Percentiles rank a stretch among this genome's conserved stretches.
These are phyloP conservation scores for Cicer cuneatum DNA, from an alignment of 306 rosid genomes.

Conservation along the genomic window DNA sequence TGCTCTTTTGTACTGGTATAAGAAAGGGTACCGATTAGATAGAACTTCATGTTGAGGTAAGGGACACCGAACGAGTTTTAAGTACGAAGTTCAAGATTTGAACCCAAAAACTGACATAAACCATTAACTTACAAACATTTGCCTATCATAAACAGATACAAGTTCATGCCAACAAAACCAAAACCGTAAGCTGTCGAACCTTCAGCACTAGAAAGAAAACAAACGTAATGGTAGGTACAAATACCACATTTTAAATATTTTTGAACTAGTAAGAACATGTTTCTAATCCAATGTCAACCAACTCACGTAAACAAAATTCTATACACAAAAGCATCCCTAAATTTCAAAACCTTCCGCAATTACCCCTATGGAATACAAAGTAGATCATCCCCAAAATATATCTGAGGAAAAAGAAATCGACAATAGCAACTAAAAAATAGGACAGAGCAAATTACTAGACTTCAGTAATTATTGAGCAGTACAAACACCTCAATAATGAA, in stretches of 20 bases:
- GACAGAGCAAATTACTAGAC: background rate
- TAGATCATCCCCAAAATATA: background rate
- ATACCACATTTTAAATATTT: background rate
- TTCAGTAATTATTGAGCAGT: background rate
- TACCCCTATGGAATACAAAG: background rate
- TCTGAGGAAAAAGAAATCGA: background rate
- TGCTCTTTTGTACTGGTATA: constrained; percentile 70
- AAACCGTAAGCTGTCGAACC: background rate
- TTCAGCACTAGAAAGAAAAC: background rate
- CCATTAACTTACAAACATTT: background rate
- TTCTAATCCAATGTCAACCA: background rate
- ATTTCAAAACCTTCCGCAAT: background rate
- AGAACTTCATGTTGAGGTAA: background rate
- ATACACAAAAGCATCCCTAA: background rate
- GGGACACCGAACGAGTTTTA: background rate
- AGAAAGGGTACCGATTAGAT: constrained; percentile 4
- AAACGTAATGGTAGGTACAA: background rate
- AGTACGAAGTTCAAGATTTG: background rate
- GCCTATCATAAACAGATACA: background rate
- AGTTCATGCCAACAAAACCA: background rate
- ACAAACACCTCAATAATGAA: constrained; percentile 2
- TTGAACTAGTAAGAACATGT: background rate
- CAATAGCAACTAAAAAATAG: background rate
- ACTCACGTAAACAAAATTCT: background rate
- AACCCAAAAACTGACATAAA: background rate